Base-by-base conservation (phyloP, 441 rosid species). In the Kokia cookei region DNA sequence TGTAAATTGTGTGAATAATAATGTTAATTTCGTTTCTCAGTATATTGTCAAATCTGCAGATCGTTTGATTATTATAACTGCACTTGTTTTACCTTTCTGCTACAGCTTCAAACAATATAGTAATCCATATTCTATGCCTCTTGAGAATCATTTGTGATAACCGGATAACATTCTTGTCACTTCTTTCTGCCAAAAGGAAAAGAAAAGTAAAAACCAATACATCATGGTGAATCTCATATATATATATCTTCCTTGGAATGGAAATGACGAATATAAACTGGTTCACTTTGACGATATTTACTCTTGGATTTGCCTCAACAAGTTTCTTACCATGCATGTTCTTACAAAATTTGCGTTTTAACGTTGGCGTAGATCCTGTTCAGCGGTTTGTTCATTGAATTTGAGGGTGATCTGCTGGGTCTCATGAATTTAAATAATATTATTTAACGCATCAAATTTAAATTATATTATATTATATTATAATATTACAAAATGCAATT, bases 1-100 rank as follows among this genome's bases (percentile, higher is more conserved):
- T 85, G 89, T 84, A 86, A 76, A 83, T 83, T 79, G 82, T 89
- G 90, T 85, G 85, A 83, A 85, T 87, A 83, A 88, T 76, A 82
- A 79, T 81, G 76, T 80, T 71, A 80, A 76, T 82, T 59, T 29
- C 14, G 43, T 32, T 26, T 47, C 40, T 26, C 11, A 47, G 24
- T 63, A 17, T 35, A 17, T 35, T 32, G 35, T 24, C 45, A 35
- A 62, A 42, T 64, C 27, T 64, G 50, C 22, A 64, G 43, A 13
- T 50, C 2, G 2, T 4, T 50, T 42, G 51, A 27, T 14, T 22
- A 22, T 65, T 22, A 22, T 65, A 65, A 13, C 19, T 24, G 55
- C 51, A 45, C 7, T 66, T 66, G 35, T 35, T 22, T 43, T 43
- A 19, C 69, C 42, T 48, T 59, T 59, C 5, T 66, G 26, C 13